Evolutionary conservation across 768 basidiomycete genomes (phyloP).

Genomic region (Kwoniella bestiolae): DNA sequence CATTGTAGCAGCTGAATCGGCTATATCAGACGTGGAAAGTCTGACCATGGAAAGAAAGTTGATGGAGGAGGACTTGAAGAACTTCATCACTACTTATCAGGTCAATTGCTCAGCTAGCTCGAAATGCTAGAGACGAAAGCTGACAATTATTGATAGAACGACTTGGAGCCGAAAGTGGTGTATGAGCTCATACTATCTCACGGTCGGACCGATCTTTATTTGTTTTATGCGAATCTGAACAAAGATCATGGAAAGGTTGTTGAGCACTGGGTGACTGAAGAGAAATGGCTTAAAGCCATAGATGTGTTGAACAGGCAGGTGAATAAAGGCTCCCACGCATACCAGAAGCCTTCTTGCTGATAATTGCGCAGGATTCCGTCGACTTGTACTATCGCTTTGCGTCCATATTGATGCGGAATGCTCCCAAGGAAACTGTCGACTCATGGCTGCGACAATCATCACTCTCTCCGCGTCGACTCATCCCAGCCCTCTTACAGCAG

Average conservation of each 20-base stretch:
- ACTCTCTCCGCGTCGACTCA: conserved; percentile 79
- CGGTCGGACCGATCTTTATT: conserved; percentile 87
- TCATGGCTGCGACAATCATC: conserved; percentile 83
- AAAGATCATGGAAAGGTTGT: conserved; percentile 83
- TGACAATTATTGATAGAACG: conserved; percentile 64
- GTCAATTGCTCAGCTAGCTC: conserved; percentile 58
- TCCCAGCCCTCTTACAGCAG: conserved; percentile 86
- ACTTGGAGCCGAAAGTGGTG: conserved; percentile 80
- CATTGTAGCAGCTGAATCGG: conserved; percentile 77
- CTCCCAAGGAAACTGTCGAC: conserved; percentile 87
- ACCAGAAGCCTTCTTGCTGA: neutral
- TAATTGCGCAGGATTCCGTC: conserved; percentile 67
- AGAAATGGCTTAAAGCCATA: conserved; percentile 88
- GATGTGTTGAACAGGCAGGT: conserved; percentile 90
- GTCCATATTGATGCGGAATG: conserved; percentile 80
- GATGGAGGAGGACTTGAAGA: conserved; percentile 87
- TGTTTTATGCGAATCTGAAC: conserved; percentile 81
- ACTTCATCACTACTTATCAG: conserved; percentile 94
- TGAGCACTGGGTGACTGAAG: conserved; percentile 89
- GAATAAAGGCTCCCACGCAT: neutral
- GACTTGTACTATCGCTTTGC: conserved; percentile 93
- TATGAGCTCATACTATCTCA: conserved; percentile 94
- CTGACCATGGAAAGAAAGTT: conserved; percentile 76
- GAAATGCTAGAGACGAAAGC: neutral
- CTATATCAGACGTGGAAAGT: conserved; percentile 78